Evolutionary conservation across 179 eudicot genomes (phyloP), one percentile per base, ranked within the genome.

Genomic region (Corrigiola litoralis): DNA sequence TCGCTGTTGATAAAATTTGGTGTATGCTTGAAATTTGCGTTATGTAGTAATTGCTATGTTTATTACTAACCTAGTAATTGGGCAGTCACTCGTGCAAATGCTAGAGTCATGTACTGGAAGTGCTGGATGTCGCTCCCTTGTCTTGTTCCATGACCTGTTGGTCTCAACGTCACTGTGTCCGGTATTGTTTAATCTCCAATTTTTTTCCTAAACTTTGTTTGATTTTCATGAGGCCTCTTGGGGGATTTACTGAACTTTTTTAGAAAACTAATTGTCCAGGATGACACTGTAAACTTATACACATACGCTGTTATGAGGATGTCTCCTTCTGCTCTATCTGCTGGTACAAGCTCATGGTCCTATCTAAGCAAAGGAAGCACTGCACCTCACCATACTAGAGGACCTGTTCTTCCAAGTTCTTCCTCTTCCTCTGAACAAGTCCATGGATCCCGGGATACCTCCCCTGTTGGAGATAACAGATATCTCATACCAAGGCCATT

Each of bases 101-200:
- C 67, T 92, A 21, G 95, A 85, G 72, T 87, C 96, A 32, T 82
- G 82, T 75, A 75, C 81, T 63, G 95, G 85, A 67, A 87, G 67
- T 69, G 51, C 76, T 25, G 72, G 67, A 32, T 87, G 95, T 76
- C 79, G 82, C 76, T 92, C 98, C 55, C 71, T 92, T 66, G 74
- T 85, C 79, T 75, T 92, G 86, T 92, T 87, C 65, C 92, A 87
- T 77, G 96, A 90, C 72, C 76, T 92, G 77, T 77, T 92, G 76
- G 98, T 92, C 66, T 90, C 98, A 52, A 85, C 96, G 33, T 84
- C 88, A 13, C 84, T 92, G 55, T 71, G 77, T 49, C 95, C 96
- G 79, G 98, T 92, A 90, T 77, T 70, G 72, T 67, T 67, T 54
- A 52, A 42, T 44, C 76, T 61, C 32, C 42, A 23, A 2, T 16